A percentile compares a stretch with the other conserved stretches of the same genome.
phyloP scores from a whole-genome alignment of 2,329 filamentous ascomycete species.

The Verticillium nubilum region DNA sequence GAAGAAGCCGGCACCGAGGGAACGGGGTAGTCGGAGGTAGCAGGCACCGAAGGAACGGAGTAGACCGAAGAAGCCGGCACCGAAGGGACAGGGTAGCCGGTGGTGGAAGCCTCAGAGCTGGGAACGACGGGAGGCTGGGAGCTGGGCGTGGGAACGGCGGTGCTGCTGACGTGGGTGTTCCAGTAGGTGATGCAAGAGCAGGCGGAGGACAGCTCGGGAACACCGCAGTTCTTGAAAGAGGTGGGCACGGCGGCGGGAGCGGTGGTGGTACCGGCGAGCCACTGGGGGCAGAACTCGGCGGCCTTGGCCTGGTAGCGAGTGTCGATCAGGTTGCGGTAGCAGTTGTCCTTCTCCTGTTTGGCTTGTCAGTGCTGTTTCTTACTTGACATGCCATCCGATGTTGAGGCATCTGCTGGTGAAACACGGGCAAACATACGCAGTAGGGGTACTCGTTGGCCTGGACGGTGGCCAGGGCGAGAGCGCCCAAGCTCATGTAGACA shows the following conservation, averaged over 20 bases:
- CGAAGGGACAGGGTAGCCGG: constrained; percentile 14
- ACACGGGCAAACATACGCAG: not conserved
- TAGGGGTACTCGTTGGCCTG: constrained; percentile 3
- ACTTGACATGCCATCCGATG: not conserved
- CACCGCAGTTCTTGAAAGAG: constrained; percentile 22
- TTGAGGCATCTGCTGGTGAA: not conserved
- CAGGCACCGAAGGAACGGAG: constrained; percentile 25
- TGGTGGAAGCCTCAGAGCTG: not conserved
- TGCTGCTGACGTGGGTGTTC: not conserved
- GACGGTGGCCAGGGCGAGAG: constrained; percentile 1
- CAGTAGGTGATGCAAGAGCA: constrained; percentile 30
- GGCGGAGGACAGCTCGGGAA: constrained; percentile 20
- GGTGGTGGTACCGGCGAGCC: constrained; percentile 21
- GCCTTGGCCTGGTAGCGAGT: constrained; percentile 20
- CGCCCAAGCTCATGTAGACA: not conserved
- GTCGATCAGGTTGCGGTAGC: constrained; percentile 28
- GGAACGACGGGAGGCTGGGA: not conserved
- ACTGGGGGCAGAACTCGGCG: constrained; percentile 23
- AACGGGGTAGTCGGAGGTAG: constrained; percentile 24
- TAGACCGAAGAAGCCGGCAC: no score
- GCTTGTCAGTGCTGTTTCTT: not conserved
- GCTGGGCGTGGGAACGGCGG: not conserved
- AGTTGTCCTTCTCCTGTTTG: constrained; percentile 20
- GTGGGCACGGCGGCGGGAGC: constrained; percentile 20
- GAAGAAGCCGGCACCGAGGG: no score